Evolutionary conservation across 73 alveolate genomes (phyloP), one percentile per base, ranked within the genome.

Genomic region (Effrenium voratum): DNA sequence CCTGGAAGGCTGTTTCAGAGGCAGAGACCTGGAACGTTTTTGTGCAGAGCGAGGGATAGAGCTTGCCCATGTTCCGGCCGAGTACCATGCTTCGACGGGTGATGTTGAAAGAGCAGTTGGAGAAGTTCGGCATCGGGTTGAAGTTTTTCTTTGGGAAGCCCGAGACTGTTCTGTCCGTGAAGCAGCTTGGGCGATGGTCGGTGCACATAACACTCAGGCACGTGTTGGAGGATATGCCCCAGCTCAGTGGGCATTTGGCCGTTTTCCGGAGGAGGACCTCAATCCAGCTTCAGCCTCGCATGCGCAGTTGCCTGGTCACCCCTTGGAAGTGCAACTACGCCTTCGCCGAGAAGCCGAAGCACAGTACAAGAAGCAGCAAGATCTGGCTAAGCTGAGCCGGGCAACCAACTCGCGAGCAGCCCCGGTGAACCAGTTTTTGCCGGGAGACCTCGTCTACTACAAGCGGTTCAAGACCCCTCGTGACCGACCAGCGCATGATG

Each of bases 91-190:
- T 1, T 47, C 49, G 10, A 86, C 79, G 1, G 84, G 83, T 0
- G 76, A 86, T 15, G 94, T 63, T 46, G 93, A 85, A 46, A 15
- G 93, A 45, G 12, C 44, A 1, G 57, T 85, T 28, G 93, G 93
- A 2, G 41, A 0, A 0, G 38, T 86, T 2, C 45, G 83, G 24
- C 72, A 5, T 10, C 38, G 60, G 32, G 19, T 36, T 10, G 84
- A 84, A 41, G 57, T 44, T 0, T 3, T 46, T 47, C 36, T 46
- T 15, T 10, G 86, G 0, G 52, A 55, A 2, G 47, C 40, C 13
- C 40, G 26, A 10, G 15, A 10, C 15, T 70, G 8, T 12, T 26
- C n/a, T 3, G 49, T 72, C 10, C 15, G 47, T 2, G 46, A 12
- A 2, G 91, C 91, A 0, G 91, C 72, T 36, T 2, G 26, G 12